Conservation (phyloP, 2,329 filamentous ascomycete species). For the Fusarium concolor region DNA sequence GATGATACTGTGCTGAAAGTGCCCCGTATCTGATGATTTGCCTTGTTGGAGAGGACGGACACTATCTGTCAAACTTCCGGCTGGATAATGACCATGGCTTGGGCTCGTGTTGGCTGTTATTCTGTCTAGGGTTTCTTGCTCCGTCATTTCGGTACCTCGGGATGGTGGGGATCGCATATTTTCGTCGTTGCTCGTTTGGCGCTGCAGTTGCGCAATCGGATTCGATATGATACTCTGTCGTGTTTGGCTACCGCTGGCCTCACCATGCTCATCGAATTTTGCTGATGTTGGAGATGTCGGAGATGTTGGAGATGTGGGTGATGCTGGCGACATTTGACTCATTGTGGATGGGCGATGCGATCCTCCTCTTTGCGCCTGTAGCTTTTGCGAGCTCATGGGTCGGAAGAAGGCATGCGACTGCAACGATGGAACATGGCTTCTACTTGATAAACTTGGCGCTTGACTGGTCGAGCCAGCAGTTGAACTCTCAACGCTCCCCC, state of each 20-base stretch:
- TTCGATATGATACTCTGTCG: constrained; percentile 71
- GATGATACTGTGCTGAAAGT: constrained; percentile 64
- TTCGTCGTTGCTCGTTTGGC: constrained; percentile 53
- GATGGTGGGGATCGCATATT: constrained; percentile 74
- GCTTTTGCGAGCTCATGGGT: constrained; percentile 94
- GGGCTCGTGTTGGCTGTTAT: constrained; percentile 81
- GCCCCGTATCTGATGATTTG: constrained; percentile 43
- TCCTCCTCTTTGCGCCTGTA: constrained; percentile 86
- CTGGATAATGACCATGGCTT: constrained; percentile 66
- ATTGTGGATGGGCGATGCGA: constrained; percentile 59
- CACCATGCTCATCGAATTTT: constrained; percentile 55
- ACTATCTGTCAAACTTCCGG: constrained; percentile 79
- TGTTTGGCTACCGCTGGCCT: constrained; percentile 57
- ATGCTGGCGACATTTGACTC: constrained; percentile 49
- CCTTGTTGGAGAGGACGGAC: constrained; percentile 80
- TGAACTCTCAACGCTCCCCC: constrained; percentile 56
- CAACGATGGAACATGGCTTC: constrained; percentile 89
- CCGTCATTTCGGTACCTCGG: constrained; percentile 83
- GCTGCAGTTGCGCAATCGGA: constrained; percentile 51
- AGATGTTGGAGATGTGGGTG: constrained; percentile 29
- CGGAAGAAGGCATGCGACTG: constrained; percentile 93
- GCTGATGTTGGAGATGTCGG: constrained; percentile 31
- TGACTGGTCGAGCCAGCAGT: constrained; percentile 65
- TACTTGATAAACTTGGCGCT: constrained; percentile 72
- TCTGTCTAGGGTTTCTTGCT: constrained; percentile 76